phyloP scores from a whole-genome alignment of 495 filamentous ascomycete species.

The Aspergillus hancockii region DNA sequence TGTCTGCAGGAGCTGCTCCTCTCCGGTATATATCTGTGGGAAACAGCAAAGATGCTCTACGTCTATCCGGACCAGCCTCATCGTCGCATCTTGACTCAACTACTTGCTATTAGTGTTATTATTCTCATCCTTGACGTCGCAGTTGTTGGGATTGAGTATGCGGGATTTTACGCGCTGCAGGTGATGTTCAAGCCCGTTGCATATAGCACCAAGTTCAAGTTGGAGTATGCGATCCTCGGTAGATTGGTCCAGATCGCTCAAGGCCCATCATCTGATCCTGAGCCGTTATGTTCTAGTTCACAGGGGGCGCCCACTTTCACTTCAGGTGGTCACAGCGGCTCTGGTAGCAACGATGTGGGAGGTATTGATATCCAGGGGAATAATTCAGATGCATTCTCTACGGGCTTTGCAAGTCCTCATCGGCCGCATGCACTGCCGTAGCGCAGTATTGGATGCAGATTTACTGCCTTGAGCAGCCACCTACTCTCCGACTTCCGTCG shows the following conservation, averaged over 20 bases:
- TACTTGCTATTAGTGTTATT: constrained; percentile 50
- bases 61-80: constrained; percentile 31
- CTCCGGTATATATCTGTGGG: constrained; percentile 57
- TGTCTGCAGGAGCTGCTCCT: constrained; percentile 57
- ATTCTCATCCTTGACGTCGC: constrained; percentile 52
- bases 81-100: constrained; percentile 41
- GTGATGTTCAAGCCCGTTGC: constrained; percentile 51
- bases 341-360: no score
- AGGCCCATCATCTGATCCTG: constrained; percentile 6
- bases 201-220: constrained; percentile 55
- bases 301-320: neutral
- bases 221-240: constrained; percentile 56
- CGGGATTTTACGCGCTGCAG: constrained; percentile 49
- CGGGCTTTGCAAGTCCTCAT: no score
- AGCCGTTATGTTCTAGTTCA: neutral
- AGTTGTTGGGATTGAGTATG: constrained; percentile 49
- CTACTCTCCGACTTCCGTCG: no score
- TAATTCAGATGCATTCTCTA: no score
- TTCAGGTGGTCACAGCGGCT: no score
- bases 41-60: constrained; percentile 46
- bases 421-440: no score
- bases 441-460: no score
- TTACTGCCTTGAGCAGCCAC: no score
- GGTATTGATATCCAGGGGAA: no score
- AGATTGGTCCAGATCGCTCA: constrained; percentile 43